Conservation (phyloP, 1,139 yeast species). For the Candida dubliniensis region DNA sequence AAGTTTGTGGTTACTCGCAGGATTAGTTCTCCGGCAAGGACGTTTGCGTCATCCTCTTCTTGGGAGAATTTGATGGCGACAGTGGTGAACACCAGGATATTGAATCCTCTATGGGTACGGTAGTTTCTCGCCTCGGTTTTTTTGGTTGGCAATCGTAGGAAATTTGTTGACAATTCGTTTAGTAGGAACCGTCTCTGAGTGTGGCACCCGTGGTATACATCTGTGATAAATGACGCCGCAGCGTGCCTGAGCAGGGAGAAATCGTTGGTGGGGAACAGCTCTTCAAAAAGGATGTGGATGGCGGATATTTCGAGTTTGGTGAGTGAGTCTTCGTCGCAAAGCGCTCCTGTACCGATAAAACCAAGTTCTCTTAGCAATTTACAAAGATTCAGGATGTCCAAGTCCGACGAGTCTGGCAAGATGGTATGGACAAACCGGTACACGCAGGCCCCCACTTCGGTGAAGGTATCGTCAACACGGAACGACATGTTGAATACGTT, state of each 20-base stretch:
- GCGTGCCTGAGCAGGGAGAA: constrained; percentile 10
- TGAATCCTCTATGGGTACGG: constrained; percentile 43
- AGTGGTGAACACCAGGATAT: constrained; percentile 49
- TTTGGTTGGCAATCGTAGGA: constrained; percentile 48
- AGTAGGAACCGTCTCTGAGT: constrained; percentile 61
- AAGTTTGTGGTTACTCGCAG: neutral
- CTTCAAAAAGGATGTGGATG: constrained; percentile 11
- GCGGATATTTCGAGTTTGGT: constrained; percentile 11
- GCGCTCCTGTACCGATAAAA: constrained; percentile 1
- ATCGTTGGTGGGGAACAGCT: constrained; percentile 7
- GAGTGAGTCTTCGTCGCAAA: constrained; percentile 11
- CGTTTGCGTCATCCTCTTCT: constrained; percentile 1
- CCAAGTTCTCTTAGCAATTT: constrained; percentile 10
- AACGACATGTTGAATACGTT: too few species aligned
- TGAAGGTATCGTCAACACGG: neutral
- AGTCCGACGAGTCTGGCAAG: too few species aligned
- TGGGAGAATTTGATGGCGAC: constrained; percentile 37
- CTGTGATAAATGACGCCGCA: constrained; percentile 11
- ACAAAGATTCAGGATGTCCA: neutral
- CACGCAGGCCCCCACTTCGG: constrained; percentile 5
- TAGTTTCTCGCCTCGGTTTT: constrained; percentile 44
- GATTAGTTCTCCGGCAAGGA: neutral
- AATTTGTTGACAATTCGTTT: constrained; percentile 56
- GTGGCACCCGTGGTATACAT: constrained; percentile 43
- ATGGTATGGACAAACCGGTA: too few species aligned